Evolutionary conservation across 345 rosid species (phyloP).

Genomic region (Cardamine resedifolia): DNA sequence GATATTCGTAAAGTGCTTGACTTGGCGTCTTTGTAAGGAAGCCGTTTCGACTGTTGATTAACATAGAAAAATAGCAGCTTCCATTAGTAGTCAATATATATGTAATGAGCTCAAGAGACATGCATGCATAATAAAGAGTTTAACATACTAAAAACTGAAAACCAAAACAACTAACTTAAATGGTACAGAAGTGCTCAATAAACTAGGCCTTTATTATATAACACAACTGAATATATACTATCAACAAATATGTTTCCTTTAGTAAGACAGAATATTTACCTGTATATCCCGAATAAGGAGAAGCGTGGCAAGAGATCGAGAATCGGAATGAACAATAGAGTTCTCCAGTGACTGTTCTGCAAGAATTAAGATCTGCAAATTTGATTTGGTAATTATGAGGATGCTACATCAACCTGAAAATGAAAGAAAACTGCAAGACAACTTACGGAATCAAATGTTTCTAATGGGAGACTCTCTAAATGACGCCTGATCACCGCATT

Average conservation of each 20-base stretch:
- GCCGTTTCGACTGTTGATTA: slow-evolving; percentile 71
- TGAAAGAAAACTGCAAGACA: background rate
- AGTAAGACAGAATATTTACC: slow-evolving; percentile 40
- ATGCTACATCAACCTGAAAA: slow-evolving; percentile 1
- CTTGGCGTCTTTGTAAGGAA: slow-evolving; percentile 63
- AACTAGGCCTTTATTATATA: background rate
- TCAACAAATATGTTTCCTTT: background rate
- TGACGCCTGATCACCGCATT: slow-evolving; percentile 86
- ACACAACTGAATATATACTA: background rate
- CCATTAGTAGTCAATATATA: slow-evolving; percentile 7
- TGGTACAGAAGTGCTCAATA: background rate
- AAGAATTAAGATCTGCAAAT: slow-evolving; percentile 84
- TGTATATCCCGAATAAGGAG: slow-evolving; percentile 96
- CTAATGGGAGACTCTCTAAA: slow-evolving; percentile 78
- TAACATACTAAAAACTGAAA: background rate
- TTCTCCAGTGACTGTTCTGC: slow-evolving; percentile 96
- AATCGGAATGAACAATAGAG: slow-evolving; percentile 91
- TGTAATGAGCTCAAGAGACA: slow-evolving; percentile 3
- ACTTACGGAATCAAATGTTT: slow-evolving; percentile 96
- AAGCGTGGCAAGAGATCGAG: slow-evolving; percentile 92
- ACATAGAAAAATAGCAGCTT: background rate
- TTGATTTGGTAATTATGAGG: slow-evolving; percentile 53
- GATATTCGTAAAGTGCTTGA: slow-evolving; percentile 44
- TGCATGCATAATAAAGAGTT: background rate
- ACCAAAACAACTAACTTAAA: background rate